Percentiles rank a stretch among this genome's conserved stretches.
Evolutionary conservation across 2,329 filamentous ascomycete species (phyloP).

Genomic region (Penicillium sp.): DNA sequence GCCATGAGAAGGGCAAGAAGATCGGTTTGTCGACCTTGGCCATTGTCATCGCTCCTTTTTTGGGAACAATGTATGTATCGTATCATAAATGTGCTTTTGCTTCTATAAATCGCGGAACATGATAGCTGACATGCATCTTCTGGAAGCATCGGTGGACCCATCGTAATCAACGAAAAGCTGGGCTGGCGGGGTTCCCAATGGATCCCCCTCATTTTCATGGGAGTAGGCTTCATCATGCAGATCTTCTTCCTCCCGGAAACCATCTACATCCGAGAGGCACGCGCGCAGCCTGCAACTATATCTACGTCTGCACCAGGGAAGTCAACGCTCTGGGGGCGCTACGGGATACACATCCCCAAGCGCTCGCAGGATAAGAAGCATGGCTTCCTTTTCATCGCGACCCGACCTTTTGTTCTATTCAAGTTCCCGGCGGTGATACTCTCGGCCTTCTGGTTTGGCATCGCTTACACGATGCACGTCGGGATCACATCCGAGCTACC

Average conservation of each 20-base stretch:
- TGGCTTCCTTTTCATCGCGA: slow-evolving; percentile 6
- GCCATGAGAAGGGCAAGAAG: slow-evolving; percentile 8
- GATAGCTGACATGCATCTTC: slow-evolving; percentile 1
- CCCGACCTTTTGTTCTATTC: slow-evolving; percentile 7
- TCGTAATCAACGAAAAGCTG: slow-evolving; percentile 4
- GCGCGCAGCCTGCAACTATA: neutral
- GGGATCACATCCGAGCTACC: slow-evolving; percentile 6
- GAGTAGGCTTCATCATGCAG: slow-evolving; percentile 6
- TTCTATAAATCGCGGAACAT: neutral
- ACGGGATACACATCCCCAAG: slow-evolving; percentile 7
- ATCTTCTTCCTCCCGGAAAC: slow-evolving; percentile 8
- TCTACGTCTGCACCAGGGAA: neutral
- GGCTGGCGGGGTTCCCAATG: slow-evolving; percentile 7
- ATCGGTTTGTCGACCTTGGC: slow-evolving; percentile 7
- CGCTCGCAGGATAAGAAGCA: slow-evolving; percentile 6
- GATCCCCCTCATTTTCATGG: slow-evolving; percentile 7
- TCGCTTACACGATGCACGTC: slow-evolving; percentile 8
- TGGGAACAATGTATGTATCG: slow-evolving; percentile 6
- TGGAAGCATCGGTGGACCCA: slow-evolving; percentile 6
- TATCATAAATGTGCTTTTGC: neutral
- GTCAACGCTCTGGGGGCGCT: slow-evolving; percentile 3
- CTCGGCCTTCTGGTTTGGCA: slow-evolving; percentile 7
- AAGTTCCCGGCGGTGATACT: slow-evolving; percentile 6
- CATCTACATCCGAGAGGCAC: slow-evolving; percentile 6
- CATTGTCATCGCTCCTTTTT: slow-evolving; percentile 5